A percentile compares a stretch with the other conserved stretches of the same genome.
Conservation (phyloP, 768 basidiomycete genomes). For the Leccinellum rugosiceps region DNA sequence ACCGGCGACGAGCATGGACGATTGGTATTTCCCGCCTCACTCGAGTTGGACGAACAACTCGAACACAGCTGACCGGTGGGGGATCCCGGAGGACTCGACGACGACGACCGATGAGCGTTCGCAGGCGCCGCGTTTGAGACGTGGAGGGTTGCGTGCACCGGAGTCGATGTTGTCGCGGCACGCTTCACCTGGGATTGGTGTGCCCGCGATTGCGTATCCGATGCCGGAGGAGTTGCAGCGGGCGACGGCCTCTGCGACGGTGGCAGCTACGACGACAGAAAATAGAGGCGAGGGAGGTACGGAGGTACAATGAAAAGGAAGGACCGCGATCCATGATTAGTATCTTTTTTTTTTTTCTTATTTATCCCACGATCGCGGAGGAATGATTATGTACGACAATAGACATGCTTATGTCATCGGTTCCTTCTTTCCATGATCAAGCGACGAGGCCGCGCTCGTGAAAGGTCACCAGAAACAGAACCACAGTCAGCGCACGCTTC, state of each 20-base stretch:
- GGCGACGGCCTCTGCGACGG: constrained; percentile 2
- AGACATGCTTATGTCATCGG: background rate
- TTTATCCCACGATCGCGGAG: background rate
- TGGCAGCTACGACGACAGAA: background rate
- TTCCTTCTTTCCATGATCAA: constrained; percentile 57
- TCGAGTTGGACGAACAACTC: constrained; percentile 16
- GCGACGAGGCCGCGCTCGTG: constrained; percentile 60
- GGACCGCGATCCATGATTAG: constrained; percentile 13
- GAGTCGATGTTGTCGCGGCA: constrained; percentile 55
- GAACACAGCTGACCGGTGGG: background rate
- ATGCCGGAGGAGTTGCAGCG: constrained; percentile 22
- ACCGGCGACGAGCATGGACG: constrained; percentile 28
- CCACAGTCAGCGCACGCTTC: constrained; percentile 6
- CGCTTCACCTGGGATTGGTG: constrained; percentile 34
- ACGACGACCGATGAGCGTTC: constrained; percentile 37
- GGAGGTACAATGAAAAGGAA: background rate
- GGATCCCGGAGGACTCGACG: constrained; percentile 1
- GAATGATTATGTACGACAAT: background rate
- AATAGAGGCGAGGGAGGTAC: constrained; percentile 8
- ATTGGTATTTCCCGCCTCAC: constrained; percentile 32
- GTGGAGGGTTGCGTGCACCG: constrained; percentile 64
- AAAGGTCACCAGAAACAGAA: constrained; percentile 40
- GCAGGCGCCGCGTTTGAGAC: constrained; percentile 52
- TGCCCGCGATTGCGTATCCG: constrained; percentile 22
- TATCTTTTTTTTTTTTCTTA: no score